Percentiles rank a stretch among this genome's conserved stretches.
Evolutionary conservation across 331 rosid genomes (phyloP).

Genomic region (Malus hybrid): DNA sequence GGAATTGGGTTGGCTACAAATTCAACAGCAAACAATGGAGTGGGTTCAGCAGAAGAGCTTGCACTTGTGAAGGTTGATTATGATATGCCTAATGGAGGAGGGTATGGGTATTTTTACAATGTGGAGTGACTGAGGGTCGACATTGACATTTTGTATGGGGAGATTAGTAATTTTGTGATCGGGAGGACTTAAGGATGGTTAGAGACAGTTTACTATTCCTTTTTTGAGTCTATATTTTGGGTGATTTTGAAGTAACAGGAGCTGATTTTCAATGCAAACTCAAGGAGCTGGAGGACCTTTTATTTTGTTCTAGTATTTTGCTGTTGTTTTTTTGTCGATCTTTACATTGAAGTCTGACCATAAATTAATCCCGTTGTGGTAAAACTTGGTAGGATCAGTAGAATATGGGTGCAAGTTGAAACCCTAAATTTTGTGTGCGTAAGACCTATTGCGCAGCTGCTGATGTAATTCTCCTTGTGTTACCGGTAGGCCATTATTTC

Average conservation of each 20-base stretch:
- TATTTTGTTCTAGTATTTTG: background rate
- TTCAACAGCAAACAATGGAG: conserved; percentile 20
- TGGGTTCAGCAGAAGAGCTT: conserved; percentile 44
- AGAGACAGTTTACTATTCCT: conserved; percentile 11
- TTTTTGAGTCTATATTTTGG: background rate
- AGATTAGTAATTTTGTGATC: background rate
- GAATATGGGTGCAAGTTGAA: background rate
- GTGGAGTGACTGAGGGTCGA: conserved; percentile 57
- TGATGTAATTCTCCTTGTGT: background rate
- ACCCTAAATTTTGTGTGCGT: background rate
- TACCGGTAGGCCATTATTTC: background rate
- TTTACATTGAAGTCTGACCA: background rate
- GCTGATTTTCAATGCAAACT: background rate
- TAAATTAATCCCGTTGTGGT: conserved; percentile 1
- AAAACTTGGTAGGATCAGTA: background rate
- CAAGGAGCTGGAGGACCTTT: background rate
- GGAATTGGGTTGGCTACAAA: conserved; percentile 43
- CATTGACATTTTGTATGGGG: background rate
- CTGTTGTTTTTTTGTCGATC: background rate
- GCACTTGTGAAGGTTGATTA: conserved; percentile 78
- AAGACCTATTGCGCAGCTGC: background rate
- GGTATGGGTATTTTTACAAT: conserved; percentile 60
- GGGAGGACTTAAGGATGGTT: background rate
- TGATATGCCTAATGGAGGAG: conserved; percentile 52
- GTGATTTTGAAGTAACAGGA: background rate